Conservation (phyloP, 2,329 filamentous ascomycete genomes). For the Aureobasidium lini region DNA sequence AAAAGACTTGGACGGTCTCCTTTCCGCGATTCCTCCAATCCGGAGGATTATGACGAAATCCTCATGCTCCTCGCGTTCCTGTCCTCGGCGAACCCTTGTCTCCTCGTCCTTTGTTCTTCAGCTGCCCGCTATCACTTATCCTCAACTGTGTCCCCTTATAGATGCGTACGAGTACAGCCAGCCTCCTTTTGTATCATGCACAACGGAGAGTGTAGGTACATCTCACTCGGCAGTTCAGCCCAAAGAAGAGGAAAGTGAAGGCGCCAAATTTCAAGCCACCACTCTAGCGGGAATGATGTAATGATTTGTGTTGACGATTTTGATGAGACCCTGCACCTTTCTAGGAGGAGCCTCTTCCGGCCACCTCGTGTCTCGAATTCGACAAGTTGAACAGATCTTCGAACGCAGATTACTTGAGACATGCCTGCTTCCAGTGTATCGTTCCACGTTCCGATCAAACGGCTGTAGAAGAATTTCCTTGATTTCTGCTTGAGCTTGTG, state of each 20-base stretch:
- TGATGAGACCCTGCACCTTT: not conserved
- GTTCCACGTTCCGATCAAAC: not conserved
- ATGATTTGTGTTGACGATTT: not conserved
- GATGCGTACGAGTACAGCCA: not conserved
- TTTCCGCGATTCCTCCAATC: not conserved
- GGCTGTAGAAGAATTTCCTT: not conserved
- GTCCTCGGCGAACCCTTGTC: not conserved
- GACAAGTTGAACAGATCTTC: not conserved
- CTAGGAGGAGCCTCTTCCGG: not conserved
- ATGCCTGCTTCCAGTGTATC: not conserved
- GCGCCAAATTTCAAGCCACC: slow-evolving; percentile 4
- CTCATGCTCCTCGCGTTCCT: not conserved
- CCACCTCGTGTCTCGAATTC: not conserved
- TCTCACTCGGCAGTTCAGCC: not conserved
- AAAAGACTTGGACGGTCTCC: not conserved
- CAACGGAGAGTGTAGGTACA: not conserved
- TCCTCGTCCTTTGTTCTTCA: not conserved
- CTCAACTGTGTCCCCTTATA: not conserved
- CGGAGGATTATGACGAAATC: slow-evolving; percentile 6
- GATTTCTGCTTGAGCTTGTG: not conserved
- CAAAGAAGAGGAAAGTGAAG: not conserved
- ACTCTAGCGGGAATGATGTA: slow-evolving; percentile 2
- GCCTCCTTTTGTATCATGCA: not conserved
- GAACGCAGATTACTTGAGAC: not conserved
- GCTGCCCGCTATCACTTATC: not conserved